Base-by-base conservation (phyloP, 495 filamentous ascomycete genomes). In the Penicillium argentinense region DNA sequence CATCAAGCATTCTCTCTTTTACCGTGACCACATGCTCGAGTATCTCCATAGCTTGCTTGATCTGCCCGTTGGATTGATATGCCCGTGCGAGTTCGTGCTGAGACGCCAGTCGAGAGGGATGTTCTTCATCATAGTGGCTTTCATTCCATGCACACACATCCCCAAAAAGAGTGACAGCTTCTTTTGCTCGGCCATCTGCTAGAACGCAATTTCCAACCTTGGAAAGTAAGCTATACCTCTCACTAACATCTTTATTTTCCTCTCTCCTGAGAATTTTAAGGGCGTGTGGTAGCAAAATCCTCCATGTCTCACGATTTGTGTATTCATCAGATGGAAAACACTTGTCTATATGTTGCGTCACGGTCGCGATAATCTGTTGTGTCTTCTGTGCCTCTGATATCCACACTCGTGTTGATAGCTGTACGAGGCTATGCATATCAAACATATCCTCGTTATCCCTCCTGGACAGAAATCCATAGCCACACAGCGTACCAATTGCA, bases 341-440 rank as follows among this genome's bases (percentile, higher is more conserved):
- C 14, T 53, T 11, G 16, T 53, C 39, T 9, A 72, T 42, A 46
- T 59, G 64, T 28, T 28, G 27, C 9, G 49, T 41, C 39, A 39
- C 51, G 17, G 30, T 51, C 30, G 48, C 17, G 3, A 44, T 57
- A 14, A 43, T 33, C 17, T 47, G 50, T 43, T 11, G 17, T 29
- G 12, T 40, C 13, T 47, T 21, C 21, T 41, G 13, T 9, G 53
- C 25, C 12, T 65, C 11, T 7, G 22, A 41, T 12, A 67, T 34
- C 66, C 68, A 73, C 13, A 64, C 32, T 43, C 56, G 57, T 29
- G 63, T 69, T 19, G 70, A 64, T 21, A 76, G 30, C 40, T 76
- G 74, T 4, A 80, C 71, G 7, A 79, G 64, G 37, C 61, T 56
- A 48, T 80, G 73, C 48, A 80, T 66, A 45, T 74, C 63, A 38